Evolutionary conservation across 306 rosid genomes (phyloP), one percentile per base, ranked within the genome.

Genomic region (Pyrus communis): DNA sequence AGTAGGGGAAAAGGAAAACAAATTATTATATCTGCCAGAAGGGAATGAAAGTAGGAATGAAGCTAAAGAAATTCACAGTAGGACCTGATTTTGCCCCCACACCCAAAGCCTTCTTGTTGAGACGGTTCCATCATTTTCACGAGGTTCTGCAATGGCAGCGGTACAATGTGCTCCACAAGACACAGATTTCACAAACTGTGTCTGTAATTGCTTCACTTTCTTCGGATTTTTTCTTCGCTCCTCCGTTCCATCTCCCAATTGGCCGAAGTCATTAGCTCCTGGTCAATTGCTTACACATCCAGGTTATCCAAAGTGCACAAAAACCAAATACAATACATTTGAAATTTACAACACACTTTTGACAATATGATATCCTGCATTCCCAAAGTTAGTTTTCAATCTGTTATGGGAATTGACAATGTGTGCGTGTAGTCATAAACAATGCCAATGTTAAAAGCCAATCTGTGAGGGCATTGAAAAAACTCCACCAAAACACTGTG

Each of bases 21-120:
- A 71, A 69, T 75, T 74, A 74, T 31, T 40, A 77, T 40, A 73
- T 52, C 51, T 4, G 18, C 75, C 31, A 38, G 17, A 74, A 51
- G 45, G 6, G 49, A 51, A 71, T 30, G 60, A 65, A 22, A 58
- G 21, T 13, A 84, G 64, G 60, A 55, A 69, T 5, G 45, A 71
- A 11, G 68, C 33, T 57, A 68, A 74, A 62, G 58, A 31, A 63
- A 61, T 22, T 27, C 30, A 77, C 77, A 57, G 54, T 11, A 14
- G 9, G 67, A 90, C 98, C 97, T 94, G 98, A 80, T 94, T 94
- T 76, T 94, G 96, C 31, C 98, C 98, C 98, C 98, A 94, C 65
- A 94, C 80, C 98, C 98, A 94, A 65, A 94, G 96, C 87, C 97
- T 86, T 67, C 96, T 76, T 4, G 83, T 78, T 1, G 96, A 90